Conservation (phyloP, 2,329 filamentous ascomycete genomes). For the Claviceps cyperi region DNA sequence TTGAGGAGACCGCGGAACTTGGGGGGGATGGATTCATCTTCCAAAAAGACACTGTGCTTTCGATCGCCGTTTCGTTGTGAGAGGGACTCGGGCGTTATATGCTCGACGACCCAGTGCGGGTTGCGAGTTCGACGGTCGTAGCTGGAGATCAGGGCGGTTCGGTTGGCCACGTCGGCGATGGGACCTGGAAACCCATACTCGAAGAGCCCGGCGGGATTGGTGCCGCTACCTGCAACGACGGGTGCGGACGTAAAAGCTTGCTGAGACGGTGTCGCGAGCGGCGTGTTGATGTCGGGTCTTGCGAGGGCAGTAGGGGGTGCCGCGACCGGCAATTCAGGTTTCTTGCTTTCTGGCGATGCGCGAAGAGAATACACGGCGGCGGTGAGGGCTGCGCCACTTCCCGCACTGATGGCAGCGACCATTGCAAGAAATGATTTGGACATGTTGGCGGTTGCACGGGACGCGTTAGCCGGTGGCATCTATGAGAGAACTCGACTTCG, state of each 20-base stretch:
- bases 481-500: constrained; percentile 4
- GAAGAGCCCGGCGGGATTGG: constrained; percentile 64
- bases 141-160: constrained; percentile 65
- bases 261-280: constrained; percentile 39
- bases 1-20: constrained; percentile 81
- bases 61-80: constrained; percentile 63
- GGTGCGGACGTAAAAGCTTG: constrained; percentile 31
- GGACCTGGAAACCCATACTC: constrained; percentile 89
- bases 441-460: constrained; percentile 34
- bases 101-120: constrained; percentile 88
- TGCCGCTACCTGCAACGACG: constrained; percentile 28
- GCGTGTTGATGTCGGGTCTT: constrained; percentile 9
- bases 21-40: constrained; percentile 66
- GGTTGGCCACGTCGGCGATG: constrained; percentile 64
- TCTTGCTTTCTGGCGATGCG: constrained; percentile 13
- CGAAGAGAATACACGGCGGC: constrained; percentile 51
- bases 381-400: constrained; percentile 61
- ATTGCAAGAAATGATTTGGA: constrained; percentile 65
- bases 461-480: constrained; percentile 6
- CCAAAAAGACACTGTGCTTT: constrained; percentile 67
- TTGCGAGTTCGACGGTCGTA: constrained; percentile 87
- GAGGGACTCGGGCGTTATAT: constrained; percentile 84
- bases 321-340: constrained; percentile 8
- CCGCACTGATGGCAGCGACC: constrained; percentile 62
- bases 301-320: constrained; percentile 11